A percentile compares a stretch with the other conserved stretches of the same genome.
These are phyloP conservation scores for Schizonepeta tenuifolia DNA, from an alignment of 257 asterid genomes.

Conservation along the genomic window DNA sequence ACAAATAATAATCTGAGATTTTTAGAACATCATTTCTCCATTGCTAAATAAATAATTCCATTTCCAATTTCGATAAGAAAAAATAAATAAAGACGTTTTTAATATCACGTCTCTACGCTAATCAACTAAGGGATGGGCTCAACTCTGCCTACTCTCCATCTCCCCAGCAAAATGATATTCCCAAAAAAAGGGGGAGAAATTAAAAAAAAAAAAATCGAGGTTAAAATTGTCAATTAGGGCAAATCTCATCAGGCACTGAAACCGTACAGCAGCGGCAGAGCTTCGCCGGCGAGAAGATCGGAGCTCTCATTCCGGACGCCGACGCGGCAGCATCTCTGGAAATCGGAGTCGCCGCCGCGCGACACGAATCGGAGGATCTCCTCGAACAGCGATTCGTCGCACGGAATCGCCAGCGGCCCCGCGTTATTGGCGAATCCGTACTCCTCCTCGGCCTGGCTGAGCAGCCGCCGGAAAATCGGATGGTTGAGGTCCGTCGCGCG, in stretches of 20 bases:
- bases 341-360: conserved; percentile 42
- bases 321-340: conserved; percentile 54
- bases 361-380: conserved; percentile 62
- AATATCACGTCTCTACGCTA: conserved; percentile 30
- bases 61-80: neutral
- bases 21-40: neutral
- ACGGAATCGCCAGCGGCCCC: conserved; percentile 77
- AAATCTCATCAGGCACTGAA: conserved; percentile 37
- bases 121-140: conserved; percentile 43
- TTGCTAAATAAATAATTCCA: neutral
- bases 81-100: conserved; percentile 28
- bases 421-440: conserved; percentile 61
- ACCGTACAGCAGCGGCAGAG: conserved; percentile 63
- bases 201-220: neutral
- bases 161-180: conserved; percentile 33
- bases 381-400: conserved; percentile 73
- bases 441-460: conserved; percentile 76
- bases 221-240: conserved; percentile 21
- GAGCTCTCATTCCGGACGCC: conserved; percentile 40
- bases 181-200: neutral
- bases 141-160: conserved; percentile 25
- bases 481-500: conserved; percentile 76
- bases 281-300: conserved; percentile 43
- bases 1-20: neutral
- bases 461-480: conserved; percentile 62